A percentile compares a stretch with the other conserved stretches of the same genome.
Conservation (phyloP, 2,329 filamentous ascomycete genomes). For the Aspergillus sp. region DNA sequence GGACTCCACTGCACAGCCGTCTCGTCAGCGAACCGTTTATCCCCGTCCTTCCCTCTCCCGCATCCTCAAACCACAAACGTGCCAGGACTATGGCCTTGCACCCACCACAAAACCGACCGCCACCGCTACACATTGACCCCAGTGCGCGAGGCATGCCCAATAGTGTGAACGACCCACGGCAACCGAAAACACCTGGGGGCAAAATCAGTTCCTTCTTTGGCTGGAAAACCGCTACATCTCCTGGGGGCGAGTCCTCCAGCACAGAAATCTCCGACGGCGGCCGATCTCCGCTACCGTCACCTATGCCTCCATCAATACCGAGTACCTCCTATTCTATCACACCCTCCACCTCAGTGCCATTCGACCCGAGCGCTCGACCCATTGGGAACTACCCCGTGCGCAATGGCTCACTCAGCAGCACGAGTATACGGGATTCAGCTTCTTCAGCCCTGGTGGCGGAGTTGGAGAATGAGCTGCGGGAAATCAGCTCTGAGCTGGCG, state of each 20-base stretch:
- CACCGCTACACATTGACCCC: conserved; percentile 47
- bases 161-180: conserved; percentile 31
- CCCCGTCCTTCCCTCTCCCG: conserved; percentile 70
- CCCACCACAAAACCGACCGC: conserved; percentile 39
- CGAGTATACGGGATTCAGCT: conserved; percentile 44
- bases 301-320: conserved; percentile 42
- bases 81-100: conserved; percentile 48
- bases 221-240: conserved; percentile 59
- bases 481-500: conserved; percentile 90
- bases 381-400: conserved; percentile 48
- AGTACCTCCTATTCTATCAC: conserved; percentile 32
- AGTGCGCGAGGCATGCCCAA: conserved; percentile 36
- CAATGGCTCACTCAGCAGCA: conserved; percentile 45
- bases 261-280: conserved; percentile 64
- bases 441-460: conserved; percentile 69
- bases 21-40: conserved; percentile 46
- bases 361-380: conserved; percentile 50
- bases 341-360: conserved; percentile 44
- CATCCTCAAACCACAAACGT: conserved; percentile 50
- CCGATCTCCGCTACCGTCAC: conserved; percentile 59
- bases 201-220: conserved; percentile 68
- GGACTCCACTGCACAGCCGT: conserved; percentile 39
- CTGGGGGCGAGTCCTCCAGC: conserved; percentile 58
- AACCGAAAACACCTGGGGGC: conserved; percentile 53
- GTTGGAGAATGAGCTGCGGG: conserved; percentile 90